Evolutionary conservation across 202 grass and related monocot species (phyloP).

Genomic region (Setaria viridis): DNA sequence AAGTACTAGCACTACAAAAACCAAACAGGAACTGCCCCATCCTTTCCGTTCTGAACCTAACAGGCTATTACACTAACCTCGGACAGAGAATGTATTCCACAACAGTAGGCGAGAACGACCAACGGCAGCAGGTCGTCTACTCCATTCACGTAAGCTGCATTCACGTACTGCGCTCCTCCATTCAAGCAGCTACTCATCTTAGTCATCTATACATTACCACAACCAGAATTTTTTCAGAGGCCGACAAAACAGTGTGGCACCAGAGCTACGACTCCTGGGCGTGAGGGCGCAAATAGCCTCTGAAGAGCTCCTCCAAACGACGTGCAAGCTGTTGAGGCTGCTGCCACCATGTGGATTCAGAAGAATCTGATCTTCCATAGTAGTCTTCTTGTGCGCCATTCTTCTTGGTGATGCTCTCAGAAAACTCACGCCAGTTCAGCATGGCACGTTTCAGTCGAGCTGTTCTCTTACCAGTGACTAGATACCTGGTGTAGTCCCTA

Average conservation of each 20-base stretch:
- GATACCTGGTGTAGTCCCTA: conserved; percentile 64
- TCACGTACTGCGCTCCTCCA: no score
- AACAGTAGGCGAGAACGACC: neutral
- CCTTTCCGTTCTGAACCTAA: conserved; percentile 10
- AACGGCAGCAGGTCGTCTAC: neutral
- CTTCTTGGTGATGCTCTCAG: conserved; percentile 48
- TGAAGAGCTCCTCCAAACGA: conserved; percentile 43
- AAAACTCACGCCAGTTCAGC: conserved; percentile 57
- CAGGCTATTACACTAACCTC: neutral
- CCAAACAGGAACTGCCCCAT: neutral
- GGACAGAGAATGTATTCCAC: neutral
- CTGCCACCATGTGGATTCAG: conserved; percentile 45
- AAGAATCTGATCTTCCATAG: conserved; percentile 23
- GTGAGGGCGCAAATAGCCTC: conserved; percentile 48
- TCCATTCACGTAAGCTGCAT: neutral
- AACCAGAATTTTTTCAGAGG: neutral
- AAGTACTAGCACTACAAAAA: conserved; percentile 22
- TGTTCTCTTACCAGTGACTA: conserved; percentile 61
- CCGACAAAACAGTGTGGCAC: neutral
- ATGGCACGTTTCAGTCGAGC: conserved; percentile 57
- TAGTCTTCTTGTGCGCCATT: conserved; percentile 30
- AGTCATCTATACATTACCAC: neutral
- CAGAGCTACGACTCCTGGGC: conserved; percentile 39
- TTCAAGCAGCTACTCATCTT: neutral
- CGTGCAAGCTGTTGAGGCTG: conserved; percentile 47